phyloP scores from a whole-genome alignment of 208 protist genomes.

The Balamuthia mandrillaris region DNA sequence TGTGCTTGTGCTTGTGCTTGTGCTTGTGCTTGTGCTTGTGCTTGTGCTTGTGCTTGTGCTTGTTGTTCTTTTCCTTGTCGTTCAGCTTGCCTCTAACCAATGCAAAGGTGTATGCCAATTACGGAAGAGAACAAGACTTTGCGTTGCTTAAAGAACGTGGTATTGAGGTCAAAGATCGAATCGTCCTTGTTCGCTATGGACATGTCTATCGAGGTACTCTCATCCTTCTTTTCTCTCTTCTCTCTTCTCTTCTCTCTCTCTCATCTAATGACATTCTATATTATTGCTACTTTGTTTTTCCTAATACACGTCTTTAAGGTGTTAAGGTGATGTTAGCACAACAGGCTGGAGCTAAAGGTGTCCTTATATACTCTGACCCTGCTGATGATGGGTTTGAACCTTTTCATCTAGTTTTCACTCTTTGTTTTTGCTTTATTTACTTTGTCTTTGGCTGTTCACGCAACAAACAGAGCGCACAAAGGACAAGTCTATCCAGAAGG shows the following conservation, averaged over 20 bases:
- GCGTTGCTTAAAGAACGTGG: background rate
- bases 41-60: too few species aligned
- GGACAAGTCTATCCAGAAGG: background rate
- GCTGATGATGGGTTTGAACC: constrained; percentile 7
- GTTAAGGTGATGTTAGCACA: background rate
- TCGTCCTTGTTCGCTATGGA: background rate
- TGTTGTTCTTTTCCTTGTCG: too few species aligned
- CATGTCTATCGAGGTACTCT: too few species aligned
- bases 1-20: too few species aligned
- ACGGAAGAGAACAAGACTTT: constrained; percentile 16
- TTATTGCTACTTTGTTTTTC: too few species aligned
- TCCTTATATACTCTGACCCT: constrained; percentile 33
- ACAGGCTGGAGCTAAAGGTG: background rate
- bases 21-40: too few species aligned
- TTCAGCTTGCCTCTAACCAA: too few species aligned
- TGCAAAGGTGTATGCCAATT: constrained; percentile 36
- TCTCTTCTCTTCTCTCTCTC: too few species aligned
- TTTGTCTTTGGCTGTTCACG: background rate
- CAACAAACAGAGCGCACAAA: too few species aligned
- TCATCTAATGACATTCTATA: too few species aligned
- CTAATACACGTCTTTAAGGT: too few species aligned
- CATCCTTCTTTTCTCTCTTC: too few species aligned
- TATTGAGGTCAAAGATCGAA: background rate
- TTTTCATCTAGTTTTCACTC: background rate
- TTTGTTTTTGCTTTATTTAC: background rate